These are phyloP conservation scores for Synura sp. DNA, from an alignment of 352 stramenopile species.

Conservation along the genomic window DNA sequence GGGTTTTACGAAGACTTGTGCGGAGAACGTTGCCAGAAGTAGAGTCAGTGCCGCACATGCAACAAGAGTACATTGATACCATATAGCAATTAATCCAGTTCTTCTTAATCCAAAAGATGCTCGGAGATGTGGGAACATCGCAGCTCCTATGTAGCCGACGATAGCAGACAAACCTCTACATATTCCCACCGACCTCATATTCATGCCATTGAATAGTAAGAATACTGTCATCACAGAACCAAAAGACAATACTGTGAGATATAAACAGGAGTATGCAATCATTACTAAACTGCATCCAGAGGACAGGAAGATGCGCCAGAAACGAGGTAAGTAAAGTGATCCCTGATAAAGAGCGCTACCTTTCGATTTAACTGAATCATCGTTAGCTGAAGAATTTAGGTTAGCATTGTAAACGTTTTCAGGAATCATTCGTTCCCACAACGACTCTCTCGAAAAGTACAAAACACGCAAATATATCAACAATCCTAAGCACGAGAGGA, in stretches of 20 bases:
- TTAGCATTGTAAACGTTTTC: too few species aligned
- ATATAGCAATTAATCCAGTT: neutral
- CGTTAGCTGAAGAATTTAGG: too few species aligned
- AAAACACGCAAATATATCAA: too few species aligned
- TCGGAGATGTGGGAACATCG: neutral
- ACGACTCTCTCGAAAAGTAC: too few species aligned
- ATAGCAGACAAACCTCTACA: neutral
- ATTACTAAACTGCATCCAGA: neutral
- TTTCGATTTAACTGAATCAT: too few species aligned
- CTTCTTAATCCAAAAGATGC: neutral
- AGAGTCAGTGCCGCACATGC: neutral
- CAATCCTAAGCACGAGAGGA: too few species aligned
- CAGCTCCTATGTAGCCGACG: neutral
- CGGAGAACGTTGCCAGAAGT: neutral
- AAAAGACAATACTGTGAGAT: conserved; percentile 1
- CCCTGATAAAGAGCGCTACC: too few species aligned
- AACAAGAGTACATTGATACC: neutral
- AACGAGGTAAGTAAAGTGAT: too few species aligned
- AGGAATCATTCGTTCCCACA: too few species aligned
- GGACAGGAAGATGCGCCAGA: too few species aligned
- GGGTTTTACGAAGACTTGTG: neutral
- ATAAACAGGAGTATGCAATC: conserved; percentile 19
- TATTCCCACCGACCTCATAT: neutral
- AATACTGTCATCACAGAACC: conserved; percentile 19
- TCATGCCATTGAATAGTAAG: neutral